Evolutionary conservation across 768 basidiomycete species (phyloP).

Genomic region (Cystofilobasidium bisporidii): DNA sequence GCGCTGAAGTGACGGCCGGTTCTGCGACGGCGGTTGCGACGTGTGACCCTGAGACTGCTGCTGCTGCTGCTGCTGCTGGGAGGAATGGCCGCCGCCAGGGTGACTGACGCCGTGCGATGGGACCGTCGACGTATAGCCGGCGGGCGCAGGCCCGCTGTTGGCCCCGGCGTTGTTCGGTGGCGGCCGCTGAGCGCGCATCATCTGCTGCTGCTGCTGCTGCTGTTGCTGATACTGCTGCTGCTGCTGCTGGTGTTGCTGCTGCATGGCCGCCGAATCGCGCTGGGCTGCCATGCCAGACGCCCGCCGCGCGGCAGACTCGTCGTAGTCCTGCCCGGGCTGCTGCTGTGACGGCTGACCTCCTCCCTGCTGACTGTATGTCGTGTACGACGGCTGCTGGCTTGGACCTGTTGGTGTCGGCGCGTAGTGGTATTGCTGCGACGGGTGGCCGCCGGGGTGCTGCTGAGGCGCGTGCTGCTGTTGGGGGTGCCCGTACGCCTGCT

Average conservation of each 20-base stretch:
- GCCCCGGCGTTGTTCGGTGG: not conserved
- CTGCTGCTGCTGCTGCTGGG: not conserved
- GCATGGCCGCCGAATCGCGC: not conserved
- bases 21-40: not conserved
- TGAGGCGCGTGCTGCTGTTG: not conserved
- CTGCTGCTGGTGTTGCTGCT: constrained; percentile 4
- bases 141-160: not conserved
- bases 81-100: not conserved
- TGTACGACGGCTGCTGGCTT: not conserved
- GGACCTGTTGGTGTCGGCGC: not conserved
- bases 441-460: not conserved
- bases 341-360: not conserved
- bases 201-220: constrained; percentile 4
- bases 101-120: not conserved
- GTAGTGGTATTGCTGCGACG: not conserved
- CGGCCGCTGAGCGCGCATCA: constrained; percentile 1
- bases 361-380: not conserved
- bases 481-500: not conserved
- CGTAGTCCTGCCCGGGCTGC: not conserved
- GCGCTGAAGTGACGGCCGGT: not conserved
- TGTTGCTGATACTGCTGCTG: not conserved
- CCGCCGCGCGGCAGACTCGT: not conserved
- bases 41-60: not conserved
- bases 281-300: not conserved
- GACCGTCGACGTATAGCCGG: not conserved